Evolutionary conservation across 441 rosid species (phyloP).

Genomic region (Arabidopsis lyrata): DNA sequence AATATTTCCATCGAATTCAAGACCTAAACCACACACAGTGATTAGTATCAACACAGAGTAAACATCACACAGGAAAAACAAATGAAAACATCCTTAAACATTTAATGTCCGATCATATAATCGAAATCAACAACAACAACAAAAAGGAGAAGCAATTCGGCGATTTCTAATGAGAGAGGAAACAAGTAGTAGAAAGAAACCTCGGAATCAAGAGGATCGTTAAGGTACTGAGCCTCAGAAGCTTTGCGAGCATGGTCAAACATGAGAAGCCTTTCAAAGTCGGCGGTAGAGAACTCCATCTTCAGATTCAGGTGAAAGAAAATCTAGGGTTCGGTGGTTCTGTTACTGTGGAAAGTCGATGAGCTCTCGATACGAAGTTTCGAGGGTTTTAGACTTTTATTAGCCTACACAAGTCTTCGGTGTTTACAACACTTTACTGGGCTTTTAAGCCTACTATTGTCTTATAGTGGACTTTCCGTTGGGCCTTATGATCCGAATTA

Average conservation of each 20-base stretch:
- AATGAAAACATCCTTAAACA: not conserved
- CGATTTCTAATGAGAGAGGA: not conserved
- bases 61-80: not conserved
- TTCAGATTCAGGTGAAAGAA: not conserved
- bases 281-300: conserved; percentile 56
- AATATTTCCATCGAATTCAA: not conserved
- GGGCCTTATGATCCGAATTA: not conserved
- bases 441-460: not conserved
- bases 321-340: conserved; percentile 36
- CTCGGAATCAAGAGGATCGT: conserved; percentile 62
- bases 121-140: not conserved
- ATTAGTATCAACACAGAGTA: conserved; percentile 2
- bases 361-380: not conserved
- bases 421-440: conserved; percentile 4
- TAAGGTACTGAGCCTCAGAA: conserved; percentile 53
- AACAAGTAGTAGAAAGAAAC: conserved; percentile 43
- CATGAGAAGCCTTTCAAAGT: conserved; percentile 58
- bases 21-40: not conserved
- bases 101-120: not conserved
- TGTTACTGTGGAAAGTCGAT: not conserved
- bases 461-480: not conserved
- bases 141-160: not conserved
- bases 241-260: conserved; percentile 57
- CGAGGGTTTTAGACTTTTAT: conserved; percentile 30
- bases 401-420: conserved; percentile 2